Evolutionary conservation across 163 green algal species (phyloP).

Genomic region (Prototheca stagnorum): DNA sequence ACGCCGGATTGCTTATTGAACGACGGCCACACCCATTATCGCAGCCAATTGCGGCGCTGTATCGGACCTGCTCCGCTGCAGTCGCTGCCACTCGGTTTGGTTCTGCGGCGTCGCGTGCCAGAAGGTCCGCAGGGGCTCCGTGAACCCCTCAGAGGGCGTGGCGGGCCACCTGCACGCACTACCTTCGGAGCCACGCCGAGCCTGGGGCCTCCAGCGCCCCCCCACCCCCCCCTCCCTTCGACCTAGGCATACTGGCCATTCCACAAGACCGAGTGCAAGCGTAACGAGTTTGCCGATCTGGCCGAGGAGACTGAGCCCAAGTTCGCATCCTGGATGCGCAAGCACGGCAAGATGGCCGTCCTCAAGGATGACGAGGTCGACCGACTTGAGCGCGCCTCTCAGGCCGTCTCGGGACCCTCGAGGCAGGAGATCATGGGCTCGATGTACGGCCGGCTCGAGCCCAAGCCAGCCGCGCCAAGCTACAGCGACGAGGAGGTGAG

Average conservation of each 20-base stretch:
- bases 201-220: no score
- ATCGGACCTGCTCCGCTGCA: conserved; percentile 29
- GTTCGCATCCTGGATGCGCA: conserved; percentile 73
- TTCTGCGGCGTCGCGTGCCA: conserved; percentile 49
- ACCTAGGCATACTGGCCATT: conserved; percentile 74
- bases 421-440: conserved; percentile 56
- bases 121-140: conserved; percentile 22
- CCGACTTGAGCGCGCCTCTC: conserved; percentile 52
- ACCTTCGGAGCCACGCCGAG: no score
- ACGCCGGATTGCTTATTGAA: no score
- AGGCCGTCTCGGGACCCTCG: conserved; percentile 12
- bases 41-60: conserved; percentile 38
- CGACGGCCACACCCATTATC: no score
- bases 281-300: conserved; percentile 81
- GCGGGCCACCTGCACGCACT: background rate
- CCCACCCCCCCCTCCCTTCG: background rate
- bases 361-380: conserved; percentile 40
- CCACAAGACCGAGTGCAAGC: conserved; percentile 50
- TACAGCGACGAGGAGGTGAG: no score
- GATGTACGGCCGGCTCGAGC: conserved; percentile 73
- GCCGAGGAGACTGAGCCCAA: conserved; percentile 59
- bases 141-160: background rate
- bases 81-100: conserved; percentile 30
- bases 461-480: conserved; percentile 48
- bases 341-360: conserved; percentile 57